Evolutionary conservation across 345 rosid genomes (phyloP).

Genomic region (Firmiana major): DNA sequence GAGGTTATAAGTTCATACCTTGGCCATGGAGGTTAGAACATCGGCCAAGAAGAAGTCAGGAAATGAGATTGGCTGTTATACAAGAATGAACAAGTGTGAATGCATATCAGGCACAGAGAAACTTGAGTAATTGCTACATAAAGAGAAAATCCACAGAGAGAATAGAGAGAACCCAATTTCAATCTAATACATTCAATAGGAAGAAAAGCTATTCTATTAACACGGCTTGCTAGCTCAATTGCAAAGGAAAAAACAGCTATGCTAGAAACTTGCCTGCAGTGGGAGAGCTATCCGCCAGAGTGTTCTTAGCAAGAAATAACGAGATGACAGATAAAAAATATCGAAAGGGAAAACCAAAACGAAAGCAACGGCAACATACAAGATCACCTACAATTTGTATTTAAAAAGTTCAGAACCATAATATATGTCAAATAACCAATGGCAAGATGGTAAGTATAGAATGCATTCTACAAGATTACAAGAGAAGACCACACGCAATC

Average conservation of each 20-base stretch:
- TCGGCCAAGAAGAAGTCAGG: conserved; percentile 97
- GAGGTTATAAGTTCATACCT: conserved; percentile 49
- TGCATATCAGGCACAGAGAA: background rate
- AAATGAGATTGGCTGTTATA: conserved; percentile 81
- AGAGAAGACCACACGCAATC: background rate
- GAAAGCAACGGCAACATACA: conserved; percentile 72
- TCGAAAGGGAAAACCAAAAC: conserved; percentile 89
- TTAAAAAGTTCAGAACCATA: conserved; percentile 14
- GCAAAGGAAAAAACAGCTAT: background rate
- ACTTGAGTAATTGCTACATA: background rate
- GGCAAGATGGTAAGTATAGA: background rate
- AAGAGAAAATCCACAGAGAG: conserved; percentile 5
- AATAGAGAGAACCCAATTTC: background rate
- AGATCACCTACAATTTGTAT: conserved; percentile 60
- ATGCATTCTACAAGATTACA: background rate
- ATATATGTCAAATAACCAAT: background rate
- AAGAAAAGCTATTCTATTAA: background rate
- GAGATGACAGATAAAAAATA: conserved; percentile 79
- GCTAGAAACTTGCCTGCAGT: conserved; percentile 63
- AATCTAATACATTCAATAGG: background rate
- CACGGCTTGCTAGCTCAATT: background rate
- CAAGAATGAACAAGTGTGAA: conserved; percentile 13
- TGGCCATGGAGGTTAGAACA: conserved; percentile 92
- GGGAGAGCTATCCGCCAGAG: conserved; percentile 89
- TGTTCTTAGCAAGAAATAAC: conserved; percentile 85